Evolutionary conservation across 305 asterid genomes (phyloP).

Genomic region (Solanum hybrid): DNA sequence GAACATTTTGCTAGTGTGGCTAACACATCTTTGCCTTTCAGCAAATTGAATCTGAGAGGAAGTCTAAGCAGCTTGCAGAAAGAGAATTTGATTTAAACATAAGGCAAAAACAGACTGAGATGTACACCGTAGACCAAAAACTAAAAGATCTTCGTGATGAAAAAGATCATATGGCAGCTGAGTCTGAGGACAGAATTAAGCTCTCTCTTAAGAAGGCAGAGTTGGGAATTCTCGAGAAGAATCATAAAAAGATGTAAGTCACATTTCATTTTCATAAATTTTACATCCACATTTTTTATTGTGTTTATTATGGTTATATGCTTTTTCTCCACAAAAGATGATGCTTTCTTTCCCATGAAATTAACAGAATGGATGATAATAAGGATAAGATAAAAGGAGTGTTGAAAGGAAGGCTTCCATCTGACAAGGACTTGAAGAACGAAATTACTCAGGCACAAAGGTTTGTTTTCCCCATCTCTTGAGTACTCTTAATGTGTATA

Average conservation of each 20-base stretch:
- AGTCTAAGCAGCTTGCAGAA: slow-evolving; percentile 47
- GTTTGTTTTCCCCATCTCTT: slow-evolving; percentile 20
- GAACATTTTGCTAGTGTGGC: slow-evolving; percentile 5
- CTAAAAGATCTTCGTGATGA: slow-evolving; percentile 44
- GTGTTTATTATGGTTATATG: slow-evolving; percentile 1
- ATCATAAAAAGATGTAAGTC: slow-evolving; percentile 72
- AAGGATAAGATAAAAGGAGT: slow-evolving; percentile 71
- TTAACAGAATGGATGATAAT: slow-evolving; percentile 68
- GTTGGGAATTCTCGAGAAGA: slow-evolving; percentile 65
- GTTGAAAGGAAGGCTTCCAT: slow-evolving; percentile 91
- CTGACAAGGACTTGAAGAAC: slow-evolving; percentile 76
- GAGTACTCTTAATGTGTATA: not conserved
- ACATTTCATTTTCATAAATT: slow-evolving; percentile 9
- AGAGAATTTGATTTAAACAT: slow-evolving; percentile 37
- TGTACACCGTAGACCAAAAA: slow-evolving; percentile 46
- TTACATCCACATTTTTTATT: slow-evolving; percentile 2
- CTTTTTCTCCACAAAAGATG: not conserved
- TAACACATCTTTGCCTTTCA: slow-evolving; percentile 26
- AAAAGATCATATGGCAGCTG: slow-evolving; percentile 63
- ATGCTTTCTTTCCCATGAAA: slow-evolving; percentile 5
- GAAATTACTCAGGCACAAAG: slow-evolving; percentile 76
- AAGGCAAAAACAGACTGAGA: slow-evolving; percentile 45
- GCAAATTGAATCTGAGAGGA: slow-evolving; percentile 67
- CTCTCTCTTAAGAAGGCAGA: slow-evolving; percentile 67
- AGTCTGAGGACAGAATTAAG: slow-evolving; percentile 71